A percentile compares a stretch with the other conserved stretches of the same genome.
phyloP scores from a whole-genome alignment of 2,329 filamentous ascomycete genomes.

The Juglanconis sp. region DNA sequence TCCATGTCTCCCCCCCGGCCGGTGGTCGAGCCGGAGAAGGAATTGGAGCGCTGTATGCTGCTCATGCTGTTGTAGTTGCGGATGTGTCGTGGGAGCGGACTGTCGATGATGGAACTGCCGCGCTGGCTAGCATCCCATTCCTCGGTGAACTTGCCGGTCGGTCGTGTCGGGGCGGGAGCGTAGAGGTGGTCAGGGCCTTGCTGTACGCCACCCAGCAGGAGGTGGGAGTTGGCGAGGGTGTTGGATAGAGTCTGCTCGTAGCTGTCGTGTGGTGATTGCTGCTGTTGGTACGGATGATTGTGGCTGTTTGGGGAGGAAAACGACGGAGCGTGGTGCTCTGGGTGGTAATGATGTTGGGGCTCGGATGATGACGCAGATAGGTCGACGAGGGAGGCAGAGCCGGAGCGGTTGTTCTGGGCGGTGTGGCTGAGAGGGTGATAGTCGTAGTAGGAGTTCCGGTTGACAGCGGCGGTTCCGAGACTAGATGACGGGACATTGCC shows the following conservation, averaged over 20 bases:
- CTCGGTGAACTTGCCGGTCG: conserved; percentile 59
- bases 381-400: background rate
- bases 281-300: background rate
- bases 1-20: conserved; percentile 38
- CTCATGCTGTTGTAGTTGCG: conserved; percentile 12
- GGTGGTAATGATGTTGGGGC: conserved; percentile 4
- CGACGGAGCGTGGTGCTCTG: background rate
- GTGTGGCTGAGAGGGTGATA: background rate
- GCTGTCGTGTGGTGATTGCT: background rate
- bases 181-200: conserved; percentile 14
- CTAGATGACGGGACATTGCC: background rate
- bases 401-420: background rate
- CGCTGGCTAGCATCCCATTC: conserved; percentile 69
- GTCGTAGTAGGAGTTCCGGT: background rate
- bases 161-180: conserved; percentile 22
- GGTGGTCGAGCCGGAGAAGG: conserved; percentile 52
- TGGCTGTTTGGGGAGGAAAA: background rate
- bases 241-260: conserved; percentile 18
- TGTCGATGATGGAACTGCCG: conserved; percentile 61
- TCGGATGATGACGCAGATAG: conserved; percentile 12
- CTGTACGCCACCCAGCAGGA: background rate
- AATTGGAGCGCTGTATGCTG: conserved; percentile 59
- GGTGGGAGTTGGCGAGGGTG: conserved; percentile 21
- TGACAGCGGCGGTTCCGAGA: conserved; percentile 9
- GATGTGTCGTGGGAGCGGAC: conserved; percentile 26